phyloP scores from a whole-genome alignment of 176 grass and related monocot genomes.

The Musa beccarii region DNA sequence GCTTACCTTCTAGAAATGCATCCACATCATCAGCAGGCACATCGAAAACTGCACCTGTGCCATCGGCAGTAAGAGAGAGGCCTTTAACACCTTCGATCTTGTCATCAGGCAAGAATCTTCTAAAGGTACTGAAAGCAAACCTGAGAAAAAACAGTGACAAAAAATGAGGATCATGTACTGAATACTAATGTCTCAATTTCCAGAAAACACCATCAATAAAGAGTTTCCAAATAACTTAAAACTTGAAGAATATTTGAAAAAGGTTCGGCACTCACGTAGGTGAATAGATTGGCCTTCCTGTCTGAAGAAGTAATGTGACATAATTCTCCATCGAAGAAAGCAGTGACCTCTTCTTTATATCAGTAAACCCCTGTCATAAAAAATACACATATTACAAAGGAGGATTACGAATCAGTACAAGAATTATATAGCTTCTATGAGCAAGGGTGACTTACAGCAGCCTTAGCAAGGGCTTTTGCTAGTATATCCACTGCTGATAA shows the following conservation, averaged over 20 bases:
- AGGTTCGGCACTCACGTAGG: conserved; percentile 44
- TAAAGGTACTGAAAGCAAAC: conserved; percentile 67
- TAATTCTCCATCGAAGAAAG: conserved; percentile 82
- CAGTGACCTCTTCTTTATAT: conserved; percentile 95
- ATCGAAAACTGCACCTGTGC: conserved; percentile 83
- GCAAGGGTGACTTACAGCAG: conserved; percentile 53
- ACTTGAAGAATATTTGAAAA: conserved; percentile 11
- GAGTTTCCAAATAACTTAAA: neutral
- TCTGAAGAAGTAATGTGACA: conserved; percentile 67
- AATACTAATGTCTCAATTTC: too few relatives aligned
- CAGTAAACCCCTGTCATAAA: conserved; percentile 59
- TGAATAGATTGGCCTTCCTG: conserved; percentile 60
- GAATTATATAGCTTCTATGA: neutral
- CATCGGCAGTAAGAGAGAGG: conserved; percentile 61
- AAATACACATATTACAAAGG: conserved; percentile 11
- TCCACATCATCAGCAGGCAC: conserved; percentile 73
- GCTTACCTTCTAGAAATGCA: conserved; percentile 62
- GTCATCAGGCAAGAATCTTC: conserved; percentile 79
- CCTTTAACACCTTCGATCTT: conserved; percentile 64
- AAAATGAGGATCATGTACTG: too few relatives aligned
- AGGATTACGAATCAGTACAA: neutral
- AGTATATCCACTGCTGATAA: conserved; percentile 62
- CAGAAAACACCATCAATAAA: too few relatives aligned
- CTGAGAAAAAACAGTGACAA: conserved; percentile 15
- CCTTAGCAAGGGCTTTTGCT: conserved; percentile 92